Percentiles rank a stretch among this genome's conserved stretches.
These are phyloP conservation scores for Chloranthus sessilifolius DNA, from an alignment of 164 flowering plant species.

Conservation along the genomic window DNA sequence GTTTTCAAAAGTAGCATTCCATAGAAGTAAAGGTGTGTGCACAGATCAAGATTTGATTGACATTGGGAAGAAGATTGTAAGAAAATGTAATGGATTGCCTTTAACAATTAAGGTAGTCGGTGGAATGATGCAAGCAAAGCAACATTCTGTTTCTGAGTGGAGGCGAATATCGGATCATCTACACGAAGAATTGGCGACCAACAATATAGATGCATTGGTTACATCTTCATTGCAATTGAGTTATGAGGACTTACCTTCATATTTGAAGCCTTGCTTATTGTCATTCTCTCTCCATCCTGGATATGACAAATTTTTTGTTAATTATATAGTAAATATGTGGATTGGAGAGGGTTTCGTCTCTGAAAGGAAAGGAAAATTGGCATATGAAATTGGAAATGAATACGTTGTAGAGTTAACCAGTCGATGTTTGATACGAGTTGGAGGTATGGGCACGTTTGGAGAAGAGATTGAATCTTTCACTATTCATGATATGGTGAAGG, in stretches of 20 bases:
- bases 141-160: not conserved
- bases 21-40: not conserved
- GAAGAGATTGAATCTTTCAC: not conserved
- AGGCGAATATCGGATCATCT: not conserved
- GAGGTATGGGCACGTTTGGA: not conserved
- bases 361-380: not conserved
- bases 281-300: not conserved
- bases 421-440: not conserved
- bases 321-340: not conserved
- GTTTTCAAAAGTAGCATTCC: not conserved
- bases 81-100: not conserved
- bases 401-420: not conserved
- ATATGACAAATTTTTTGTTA: not conserved
- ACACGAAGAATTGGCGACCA: not conserved
- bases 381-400: slow-evolving; percentile 4
- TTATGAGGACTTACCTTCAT: not conserved
- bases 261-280: not conserved
- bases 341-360: slow-evolving; percentile 1
- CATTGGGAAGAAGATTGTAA: not conserved
- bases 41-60: not conserved
- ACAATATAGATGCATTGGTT: not conserved
- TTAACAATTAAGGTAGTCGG: not conserved
- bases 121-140: not conserved
- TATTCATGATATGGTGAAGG: slow-evolving; percentile 1
- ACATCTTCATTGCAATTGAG: not conserved